phyloP scores from a whole-genome alignment of 2,329 filamentous ascomycete genomes.

The Alternaria dauci region DNA sequence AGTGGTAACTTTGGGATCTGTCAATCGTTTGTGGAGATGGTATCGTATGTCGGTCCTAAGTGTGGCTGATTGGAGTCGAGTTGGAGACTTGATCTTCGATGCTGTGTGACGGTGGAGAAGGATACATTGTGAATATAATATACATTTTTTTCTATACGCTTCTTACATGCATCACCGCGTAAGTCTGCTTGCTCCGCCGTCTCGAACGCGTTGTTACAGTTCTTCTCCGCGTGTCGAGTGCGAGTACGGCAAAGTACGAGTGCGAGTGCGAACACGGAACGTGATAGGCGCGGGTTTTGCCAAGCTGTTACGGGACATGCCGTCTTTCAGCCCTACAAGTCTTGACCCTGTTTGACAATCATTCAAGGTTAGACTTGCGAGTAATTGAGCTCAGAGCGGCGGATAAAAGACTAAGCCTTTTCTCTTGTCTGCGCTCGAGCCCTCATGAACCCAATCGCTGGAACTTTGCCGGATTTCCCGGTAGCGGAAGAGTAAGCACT shows the following conservation, averaged over 20 bases:
- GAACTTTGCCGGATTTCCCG: not conserved
- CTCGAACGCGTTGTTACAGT: not conserved
- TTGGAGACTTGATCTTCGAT: not conserved
- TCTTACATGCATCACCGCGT: not conserved
- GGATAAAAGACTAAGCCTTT: not conserved
- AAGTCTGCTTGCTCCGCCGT: not conserved
- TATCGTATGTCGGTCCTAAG: not conserved
- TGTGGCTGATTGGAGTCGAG: not conserved
- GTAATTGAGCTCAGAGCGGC: not conserved
- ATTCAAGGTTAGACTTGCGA: not conserved
- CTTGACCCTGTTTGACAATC: not conserved
- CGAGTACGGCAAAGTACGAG: not conserved
- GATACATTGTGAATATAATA: not conserved
- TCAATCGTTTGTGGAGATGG: not conserved
- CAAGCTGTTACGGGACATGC: not conserved
- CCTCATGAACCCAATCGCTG: not conserved
- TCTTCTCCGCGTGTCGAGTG: not conserved
- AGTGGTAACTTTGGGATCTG: not conserved
- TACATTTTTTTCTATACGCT: not conserved
- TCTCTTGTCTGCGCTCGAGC: not conserved
- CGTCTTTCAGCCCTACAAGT: not conserved
- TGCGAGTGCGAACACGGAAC: slow-evolving; percentile 1
- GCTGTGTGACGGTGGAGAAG: not conserved
- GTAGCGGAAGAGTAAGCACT: not conserved
- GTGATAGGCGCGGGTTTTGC: not conserved